Evolutionary conservation across 306 rosid species (phyloP).

Genomic region (Malus fusca): DNA sequence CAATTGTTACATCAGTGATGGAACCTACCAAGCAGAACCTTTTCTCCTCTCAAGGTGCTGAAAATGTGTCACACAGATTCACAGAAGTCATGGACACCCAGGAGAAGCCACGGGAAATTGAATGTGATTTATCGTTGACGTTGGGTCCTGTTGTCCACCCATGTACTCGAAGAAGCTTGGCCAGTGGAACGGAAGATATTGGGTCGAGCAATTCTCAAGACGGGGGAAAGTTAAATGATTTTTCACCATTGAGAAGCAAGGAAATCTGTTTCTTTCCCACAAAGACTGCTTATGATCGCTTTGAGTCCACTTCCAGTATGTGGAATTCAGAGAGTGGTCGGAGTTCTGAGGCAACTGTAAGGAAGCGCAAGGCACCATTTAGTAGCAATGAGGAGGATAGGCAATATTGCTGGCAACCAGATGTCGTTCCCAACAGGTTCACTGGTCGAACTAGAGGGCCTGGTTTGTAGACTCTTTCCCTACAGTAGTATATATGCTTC

Average conservation of each 20-base stretch:
- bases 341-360: conserved; percentile 40
- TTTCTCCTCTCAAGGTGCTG: conserved; percentile 29
- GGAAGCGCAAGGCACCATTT: conserved; percentile 68
- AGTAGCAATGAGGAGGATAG: conserved; percentile 55
- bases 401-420: conserved; percentile 67
- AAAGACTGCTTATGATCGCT: conserved; percentile 38
- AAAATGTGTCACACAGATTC: conserved; percentile 27
- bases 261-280: conserved; percentile 62
- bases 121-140: conserved; percentile 78
- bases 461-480: conserved; percentile 67
- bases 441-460: conserved; percentile 42
- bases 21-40: conserved; percentile 53
- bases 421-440: conserved; percentile 63
- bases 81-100: conserved; percentile 27
- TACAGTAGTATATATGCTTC: conserved; percentile 46
- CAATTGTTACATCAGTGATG: conserved; percentile 36
- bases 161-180: conserved; percentile 37
- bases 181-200: conserved; percentile 44
- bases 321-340: conserved; percentile 44
- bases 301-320: conserved; percentile 37
- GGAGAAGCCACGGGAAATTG: conserved; percentile 36
- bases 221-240: conserved; percentile 37
- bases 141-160: conserved; percentile 55
- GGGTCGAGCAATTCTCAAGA: conserved; percentile 47
- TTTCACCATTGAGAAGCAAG: conserved; percentile 28